These are phyloP conservation scores for Gnaphalium uliginosum DNA, from an alignment of 129 eudicot genomes.

Conservation along the genomic window DNA sequence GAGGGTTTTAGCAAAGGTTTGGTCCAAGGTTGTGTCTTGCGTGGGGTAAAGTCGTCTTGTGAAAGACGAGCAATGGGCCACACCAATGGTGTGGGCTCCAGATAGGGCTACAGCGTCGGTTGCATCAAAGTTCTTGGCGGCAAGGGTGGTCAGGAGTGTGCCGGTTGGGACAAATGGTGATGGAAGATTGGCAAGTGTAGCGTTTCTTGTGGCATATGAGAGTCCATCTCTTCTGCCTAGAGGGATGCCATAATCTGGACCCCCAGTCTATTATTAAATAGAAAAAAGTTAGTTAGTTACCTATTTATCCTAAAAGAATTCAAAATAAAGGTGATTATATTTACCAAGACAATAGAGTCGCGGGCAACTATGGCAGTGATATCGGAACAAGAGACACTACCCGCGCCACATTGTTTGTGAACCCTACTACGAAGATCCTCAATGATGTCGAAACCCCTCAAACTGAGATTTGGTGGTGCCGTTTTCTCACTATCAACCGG, in stretches of 20 bases:
- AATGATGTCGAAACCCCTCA: conserved; percentile 55
- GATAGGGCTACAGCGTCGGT: conserved; percentile 72
- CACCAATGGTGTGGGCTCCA: conserved; percentile 73
- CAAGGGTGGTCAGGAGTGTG: conserved; percentile 37
- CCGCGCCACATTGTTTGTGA: conserved; percentile 48
- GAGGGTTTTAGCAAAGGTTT: conserved; percentile 52
- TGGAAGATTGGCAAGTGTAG: conserved; percentile 57
- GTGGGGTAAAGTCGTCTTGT: conserved; percentile 53
- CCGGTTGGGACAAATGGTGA: conserved; percentile 48
- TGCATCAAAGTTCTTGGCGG: conserved; percentile 42
- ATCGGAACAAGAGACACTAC: conserved; percentile 62
- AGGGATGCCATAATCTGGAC: conserved; percentile 58
- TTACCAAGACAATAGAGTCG: conserved; percentile 62
- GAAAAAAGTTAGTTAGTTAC: neutral
- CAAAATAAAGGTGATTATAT: neutral
- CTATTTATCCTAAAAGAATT: too few species aligned
- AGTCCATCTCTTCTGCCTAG: conserved; percentile 60
- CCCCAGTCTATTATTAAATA: conserved; percentile 48
- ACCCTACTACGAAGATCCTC: conserved; percentile 55
- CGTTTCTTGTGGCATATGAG: conserved; percentile 51
- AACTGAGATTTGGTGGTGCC: conserved; percentile 57
- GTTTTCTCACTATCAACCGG: conserved; percentile 57
- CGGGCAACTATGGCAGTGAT: conserved; percentile 70
- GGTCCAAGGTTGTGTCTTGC: conserved; percentile 57
- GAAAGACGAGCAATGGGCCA: conserved; percentile 58